Evolutionary conservation across 2,329 filamentous ascomycete species (phyloP), one percentile per base, ranked within the genome.

Genomic region (Orbilia quercus): DNA sequence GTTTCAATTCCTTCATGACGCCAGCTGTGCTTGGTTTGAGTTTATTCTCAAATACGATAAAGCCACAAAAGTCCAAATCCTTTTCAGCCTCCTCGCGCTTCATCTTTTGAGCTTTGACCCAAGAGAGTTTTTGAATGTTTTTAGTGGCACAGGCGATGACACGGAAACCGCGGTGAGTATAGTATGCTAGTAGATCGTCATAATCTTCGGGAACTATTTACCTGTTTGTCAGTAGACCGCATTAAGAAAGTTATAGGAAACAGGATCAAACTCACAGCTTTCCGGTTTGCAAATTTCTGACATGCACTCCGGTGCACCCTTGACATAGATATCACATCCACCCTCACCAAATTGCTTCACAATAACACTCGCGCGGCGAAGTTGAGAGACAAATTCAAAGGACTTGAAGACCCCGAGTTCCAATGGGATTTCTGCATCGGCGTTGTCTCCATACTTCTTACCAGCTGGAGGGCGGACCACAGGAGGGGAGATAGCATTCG

Each of bases 1-100:
- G 84, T 31, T 87, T 85, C 1, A 99, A 85, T 81, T 98, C 93
- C 64, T 90, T 86, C 23, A 99, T 87, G 34, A 97, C 90, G 1
- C 85, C 86, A 1, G 91, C 86, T 0, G 94, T 97, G 18, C 87
- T 92, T 1, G 91, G 89, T 80, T 99, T 99, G 74, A 99, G 83
- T 82, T 99, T 99, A 82, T 99, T 99, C 82, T 99, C 95, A 77
- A 99, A 99, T 60, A 99, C 90, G 79, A 99, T 98, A 82, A 99
- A 99, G 3, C 95, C 95, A 36, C 93, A 86, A 79, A 99, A 98
- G 48, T 94, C 88, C 9, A 99, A 85, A 31, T 88, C 85, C 1
- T 87, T 90, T 80, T 99, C 95, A 7, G 91, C 93, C 59, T 97
- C 91, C 40, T 88, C 83, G 28, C 95, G 89, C 77, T 88, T 90